Evolutionary conservation across 257 asterid species (phyloP).

Genomic region (Lithospermum erythrorhizon): DNA sequence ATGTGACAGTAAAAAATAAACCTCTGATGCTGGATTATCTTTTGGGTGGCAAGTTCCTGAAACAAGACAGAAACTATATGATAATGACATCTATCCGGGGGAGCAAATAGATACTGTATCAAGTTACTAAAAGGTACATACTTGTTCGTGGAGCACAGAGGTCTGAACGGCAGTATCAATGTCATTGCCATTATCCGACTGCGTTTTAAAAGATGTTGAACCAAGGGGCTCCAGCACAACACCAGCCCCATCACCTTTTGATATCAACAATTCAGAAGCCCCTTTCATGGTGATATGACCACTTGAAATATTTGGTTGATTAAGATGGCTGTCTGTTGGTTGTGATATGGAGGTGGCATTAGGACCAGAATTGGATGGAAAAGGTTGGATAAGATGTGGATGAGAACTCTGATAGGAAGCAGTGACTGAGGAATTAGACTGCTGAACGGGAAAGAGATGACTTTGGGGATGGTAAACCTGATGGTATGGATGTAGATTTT

Average conservation of each 20-base stretch:
- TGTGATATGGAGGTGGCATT: neutral
- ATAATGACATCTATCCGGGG: conserved; percentile 10
- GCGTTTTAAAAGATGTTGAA: conserved; percentile 25
- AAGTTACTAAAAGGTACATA: conserved; percentile 13
- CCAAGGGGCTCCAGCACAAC: conserved; percentile 14
- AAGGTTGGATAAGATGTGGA: conserved; percentile 10
- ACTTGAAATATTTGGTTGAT: conserved; percentile 10
- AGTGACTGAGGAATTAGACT: conserved; percentile 18
- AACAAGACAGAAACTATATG: conserved; percentile 16
- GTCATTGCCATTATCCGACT: conserved; percentile 28
- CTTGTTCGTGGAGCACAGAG: conserved; percentile 86
- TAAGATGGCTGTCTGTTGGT: neutral
- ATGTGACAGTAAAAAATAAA: conserved; percentile 22
- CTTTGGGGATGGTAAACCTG: conserved; percentile 13
- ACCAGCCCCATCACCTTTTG: conserved; percentile 2
- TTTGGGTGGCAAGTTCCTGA: conserved; percentile 85
- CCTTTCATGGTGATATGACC: conserved; percentile 6
- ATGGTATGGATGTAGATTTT: conserved; percentile 10
- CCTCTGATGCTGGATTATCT: conserved; percentile 78
- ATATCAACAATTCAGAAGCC: conserved; percentile 10
- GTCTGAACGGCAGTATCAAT: conserved; percentile 68
- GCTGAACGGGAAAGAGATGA: conserved; percentile 28
- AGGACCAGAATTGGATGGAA: conserved; percentile 10
- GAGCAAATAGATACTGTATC: conserved; percentile 8
- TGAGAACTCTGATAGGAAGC: conserved; percentile 11